Base-by-base conservation (phyloP, 2,329 filamentous ascomycete species). In the Elsinoe fawcettii region DNA sequence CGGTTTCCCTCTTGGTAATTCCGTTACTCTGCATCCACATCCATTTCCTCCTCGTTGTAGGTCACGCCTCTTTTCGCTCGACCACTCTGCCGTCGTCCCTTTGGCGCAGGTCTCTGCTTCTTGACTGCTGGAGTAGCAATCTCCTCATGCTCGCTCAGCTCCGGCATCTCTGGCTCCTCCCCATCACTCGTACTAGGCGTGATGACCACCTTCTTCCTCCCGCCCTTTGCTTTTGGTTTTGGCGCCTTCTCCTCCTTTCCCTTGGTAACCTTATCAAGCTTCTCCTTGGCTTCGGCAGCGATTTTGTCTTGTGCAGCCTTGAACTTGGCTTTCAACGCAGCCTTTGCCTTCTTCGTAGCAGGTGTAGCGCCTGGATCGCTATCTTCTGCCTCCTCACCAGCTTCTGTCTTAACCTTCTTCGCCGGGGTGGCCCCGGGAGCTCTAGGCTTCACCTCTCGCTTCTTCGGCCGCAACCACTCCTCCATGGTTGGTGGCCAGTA, bases 401-500 rank as follows among this genome's bases (percentile, higher is more conserved):
- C 55, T 3, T 63, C 63, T 23, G 68, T 64, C 39, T 64, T 63
- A 60, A 67, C 69, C 51, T 63, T 63, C 23, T 60, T 62, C 16
- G 56, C 58, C 11, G 60, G 60, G 2, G 58, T 60, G 47, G 60
- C 67, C 1, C 65, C 66, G 5, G 71, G 69, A 8, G 79, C 71
- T 73, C 85, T 68, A 65, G 75, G 76, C 66, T 81, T 84, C 20
- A 82, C 69, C 61, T 85, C 80, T 58, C 83, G 80, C 74, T 95
- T 96, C 70, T 81, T 85, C 0, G 90, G 90, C 57, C 85, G 79
- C 20, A 96, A 74, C 90, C 90, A 96, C 60, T 95, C 87, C 68
- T 96, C 91, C 83, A 90, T 90, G 0, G 88, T 88, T 1, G 83
- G 78, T 0, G 90, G 91, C 91, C 92, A 96, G 68, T 95, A 96